Evolutionary conservation across 192 early-diverging fungal species (phyloP).

Genomic region (Coemansia sp.): DNA sequence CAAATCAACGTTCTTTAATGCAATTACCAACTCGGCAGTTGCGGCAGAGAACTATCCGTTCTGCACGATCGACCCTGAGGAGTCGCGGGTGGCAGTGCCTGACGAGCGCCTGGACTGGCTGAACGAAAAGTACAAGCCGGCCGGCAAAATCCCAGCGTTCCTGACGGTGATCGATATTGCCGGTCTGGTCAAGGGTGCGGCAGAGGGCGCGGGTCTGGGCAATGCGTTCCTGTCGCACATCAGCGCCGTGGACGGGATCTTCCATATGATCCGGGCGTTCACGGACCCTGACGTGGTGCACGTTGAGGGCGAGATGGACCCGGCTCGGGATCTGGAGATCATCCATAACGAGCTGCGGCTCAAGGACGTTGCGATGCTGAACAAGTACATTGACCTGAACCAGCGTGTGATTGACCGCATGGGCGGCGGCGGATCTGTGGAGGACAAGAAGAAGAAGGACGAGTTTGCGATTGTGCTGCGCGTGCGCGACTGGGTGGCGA

Average conservation of each 20-base stretch:
- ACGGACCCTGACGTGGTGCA: slow-evolving; percentile 93
- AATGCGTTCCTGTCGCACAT: slow-evolving; percentile 97
- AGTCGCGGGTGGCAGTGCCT: slow-evolving; percentile 88
- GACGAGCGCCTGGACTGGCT: slow-evolving; percentile 89
- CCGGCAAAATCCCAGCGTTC: slow-evolving; percentile 69
- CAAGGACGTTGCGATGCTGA: slow-evolving; percentile 26
- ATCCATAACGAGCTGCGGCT: slow-evolving; percentile 94
- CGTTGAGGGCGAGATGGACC: slow-evolving; percentile 86
- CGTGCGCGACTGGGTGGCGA: slow-evolving; percentile 74
- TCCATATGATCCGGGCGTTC: slow-evolving; percentile 85
- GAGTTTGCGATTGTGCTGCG: slow-evolving; percentile 74
- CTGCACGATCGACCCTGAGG: slow-evolving; percentile 93
- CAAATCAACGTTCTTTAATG: slow-evolving; percentile 87
- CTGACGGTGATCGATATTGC: slow-evolving; percentile 97
- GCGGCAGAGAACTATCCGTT: slow-evolving; percentile 96
- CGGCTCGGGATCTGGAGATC: slow-evolving; percentile 88
- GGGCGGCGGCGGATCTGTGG: slow-evolving; percentile 61
- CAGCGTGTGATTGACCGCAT: slow-evolving; percentile 63
- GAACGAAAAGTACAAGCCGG: slow-evolving; percentile 65
- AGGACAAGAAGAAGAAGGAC: slow-evolving; percentile 90
- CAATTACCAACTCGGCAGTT: slow-evolving; percentile 67
- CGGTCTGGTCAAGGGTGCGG: slow-evolving; percentile 91
- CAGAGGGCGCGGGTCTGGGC: slow-evolving; percentile 75
- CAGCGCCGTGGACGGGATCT: slow-evolving; percentile 79
- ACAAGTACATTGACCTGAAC: slow-evolving; percentile 56